phyloP scores from a whole-genome alignment of 345 rosid species.

The Linum tenue region DNA sequence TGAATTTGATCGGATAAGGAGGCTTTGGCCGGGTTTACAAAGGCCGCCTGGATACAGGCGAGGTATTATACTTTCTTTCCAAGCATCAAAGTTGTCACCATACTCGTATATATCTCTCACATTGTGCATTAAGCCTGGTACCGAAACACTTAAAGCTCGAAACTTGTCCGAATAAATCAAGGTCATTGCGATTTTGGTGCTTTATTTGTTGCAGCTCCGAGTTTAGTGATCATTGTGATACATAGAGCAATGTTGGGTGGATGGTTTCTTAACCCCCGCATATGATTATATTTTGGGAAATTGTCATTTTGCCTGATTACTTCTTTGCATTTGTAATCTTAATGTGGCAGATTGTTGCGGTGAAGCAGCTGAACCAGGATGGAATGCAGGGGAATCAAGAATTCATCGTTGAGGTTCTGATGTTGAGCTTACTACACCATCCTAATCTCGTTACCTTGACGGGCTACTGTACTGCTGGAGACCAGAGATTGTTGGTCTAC shows the following conservation, averaged over 20 bases:
- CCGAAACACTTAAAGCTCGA: too few relatives aligned
- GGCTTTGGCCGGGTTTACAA: slow-evolving; percentile 94
- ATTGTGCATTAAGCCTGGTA: neutral
- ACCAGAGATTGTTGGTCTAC: slow-evolving; percentile 89
- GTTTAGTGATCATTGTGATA: neutral
- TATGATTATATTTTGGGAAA: too few relatives aligned
- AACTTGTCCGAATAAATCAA: neutral
- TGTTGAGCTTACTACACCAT: slow-evolving; percentile 89
- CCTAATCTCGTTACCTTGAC: slow-evolving; percentile 74
- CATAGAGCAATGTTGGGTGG: too few relatives aligned
- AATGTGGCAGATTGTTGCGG: slow-evolving; percentile 67
- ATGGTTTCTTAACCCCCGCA: too few relatives aligned
- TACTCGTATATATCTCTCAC: neutral
- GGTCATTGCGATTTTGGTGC: neutral
- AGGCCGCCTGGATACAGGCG: slow-evolving; percentile 66
- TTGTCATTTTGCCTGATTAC: neutral
- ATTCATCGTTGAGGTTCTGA: slow-evolving; percentile 91
- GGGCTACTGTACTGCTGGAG: slow-evolving; percentile 92
- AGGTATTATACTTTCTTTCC: slow-evolving; percentile 33
- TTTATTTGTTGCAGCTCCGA: neutral
- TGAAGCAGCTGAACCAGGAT: slow-evolving; percentile 80
- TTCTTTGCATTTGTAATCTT: slow-evolving; percentile 8
- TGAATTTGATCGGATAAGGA: slow-evolving; percentile 84
- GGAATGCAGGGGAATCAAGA: slow-evolving; percentile 88
- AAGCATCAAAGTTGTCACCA: neutral